Base-by-base conservation (phyloP, 345 rosid species). In the Citrus medica region DNA sequence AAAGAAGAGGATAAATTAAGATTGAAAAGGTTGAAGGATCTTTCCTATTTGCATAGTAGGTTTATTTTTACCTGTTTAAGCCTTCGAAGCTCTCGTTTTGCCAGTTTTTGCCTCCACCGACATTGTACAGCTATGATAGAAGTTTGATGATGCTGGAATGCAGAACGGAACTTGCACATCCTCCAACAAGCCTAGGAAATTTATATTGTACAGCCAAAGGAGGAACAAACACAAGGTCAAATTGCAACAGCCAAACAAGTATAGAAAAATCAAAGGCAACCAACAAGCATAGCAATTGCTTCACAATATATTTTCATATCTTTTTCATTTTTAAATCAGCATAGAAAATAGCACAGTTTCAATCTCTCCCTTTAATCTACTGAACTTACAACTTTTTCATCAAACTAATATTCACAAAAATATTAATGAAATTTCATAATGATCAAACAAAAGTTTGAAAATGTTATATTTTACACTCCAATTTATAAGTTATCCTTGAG, bases 21-120 rank as follows among this genome's bases (percentile, higher is more conserved):
- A 17, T 14, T 25, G 42, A 74, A 61, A 71, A 40, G 51, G 76
- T 33, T 38, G 21, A 1, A 17, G 9, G 55, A 60, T 25, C 16
- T 40, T 70, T 63, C 68, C 46, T 64, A 33, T 40, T 21, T 74
- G 32, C 1, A 74, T 37, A 40, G n/a, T 30, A 48, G 46, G 58
- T 30, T 21, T 64, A 48, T 3, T 77, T 86, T 71, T 79, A 94
- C 99, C 78, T 89, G 84, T 84, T 88, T 93, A 84, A 89, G 97
- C 89, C 86, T 90, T 69, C 88, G 88, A 56, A 94, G 81, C 76
- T 89, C 95, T 88, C 97, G 82, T 87, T 86, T 94, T 42, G 99
- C 98, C 81, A 90, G 85, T 79, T 91, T 96, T 86, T 85, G 89
- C 84, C 93, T 93, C 98, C 98, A 96, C 40, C 77, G 89, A 81